Conservation (phyloP, 1,284 basidiomycete genomes). For the Athelia sp. region DNA sequence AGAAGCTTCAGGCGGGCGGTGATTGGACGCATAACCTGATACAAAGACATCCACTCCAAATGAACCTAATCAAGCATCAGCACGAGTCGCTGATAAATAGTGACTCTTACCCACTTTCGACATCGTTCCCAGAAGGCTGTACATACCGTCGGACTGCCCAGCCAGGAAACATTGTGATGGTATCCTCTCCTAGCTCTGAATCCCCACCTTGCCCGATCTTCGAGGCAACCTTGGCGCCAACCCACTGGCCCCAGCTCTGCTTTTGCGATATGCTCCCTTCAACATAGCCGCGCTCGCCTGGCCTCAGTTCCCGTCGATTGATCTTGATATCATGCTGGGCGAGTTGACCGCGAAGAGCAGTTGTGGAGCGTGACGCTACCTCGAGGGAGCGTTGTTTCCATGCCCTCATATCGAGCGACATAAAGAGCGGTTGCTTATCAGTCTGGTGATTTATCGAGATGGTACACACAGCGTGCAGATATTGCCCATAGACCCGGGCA, state of each 20-base stretch:
- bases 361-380: not conserved
- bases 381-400: not conserved
- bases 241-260: constrained; percentile 35
- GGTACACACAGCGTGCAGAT: too few relatives aligned
- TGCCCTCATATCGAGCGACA: not conserved
- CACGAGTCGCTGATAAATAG: not conserved
- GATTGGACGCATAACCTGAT: constrained; percentile 69
- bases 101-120: constrained; percentile 9
- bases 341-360: not conserved
- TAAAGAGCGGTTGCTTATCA: not conserved
- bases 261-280: not conserved
- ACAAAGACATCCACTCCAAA: constrained; percentile 72
- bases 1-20: constrained; percentile 55
- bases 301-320: constrained; percentile 14
- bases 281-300: not conserved
- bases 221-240: constrained; percentile 36
- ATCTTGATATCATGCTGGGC: not conserved
- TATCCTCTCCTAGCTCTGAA: constrained; percentile 23
- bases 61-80: constrained; percentile 25
- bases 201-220: constrained; percentile 8
- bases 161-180: constrained; percentile 44
- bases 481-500: too few relatives aligned
- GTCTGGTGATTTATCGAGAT: too few relatives aligned
- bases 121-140: constrained; percentile 1
- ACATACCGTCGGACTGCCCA: constrained; percentile 41